A percentile compares a stretch with the other conserved stretches of the same genome.
phyloP scores from a whole-genome alignment of 2,329 filamentous ascomycete species.

The Diplodia corticola region DNA sequence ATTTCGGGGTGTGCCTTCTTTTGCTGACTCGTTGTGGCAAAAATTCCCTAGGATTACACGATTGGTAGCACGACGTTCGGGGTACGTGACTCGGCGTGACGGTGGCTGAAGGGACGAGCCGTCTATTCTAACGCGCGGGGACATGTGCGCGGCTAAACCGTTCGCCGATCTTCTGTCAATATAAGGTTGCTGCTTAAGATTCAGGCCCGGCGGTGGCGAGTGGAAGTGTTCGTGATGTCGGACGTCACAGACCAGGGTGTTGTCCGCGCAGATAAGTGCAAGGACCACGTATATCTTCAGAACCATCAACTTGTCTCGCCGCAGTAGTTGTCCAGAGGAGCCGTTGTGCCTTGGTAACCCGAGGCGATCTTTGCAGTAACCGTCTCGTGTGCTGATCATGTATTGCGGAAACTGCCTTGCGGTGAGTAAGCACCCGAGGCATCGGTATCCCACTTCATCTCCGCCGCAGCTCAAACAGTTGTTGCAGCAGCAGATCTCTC shows the following conservation, averaged over 20 bases:
- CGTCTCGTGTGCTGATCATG: background rate
- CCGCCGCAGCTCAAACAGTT: background rate
- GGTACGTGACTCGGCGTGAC: background rate
- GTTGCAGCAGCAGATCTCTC: background rate
- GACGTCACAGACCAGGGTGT: conserved; percentile 10
- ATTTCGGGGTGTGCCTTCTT: background rate
- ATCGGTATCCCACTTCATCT: background rate
- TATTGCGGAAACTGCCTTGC: background rate
- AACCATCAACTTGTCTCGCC: background rate
- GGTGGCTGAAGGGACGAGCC: background rate
- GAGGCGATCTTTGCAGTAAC: background rate
- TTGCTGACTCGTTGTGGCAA: background rate
- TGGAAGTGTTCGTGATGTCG: background rate
- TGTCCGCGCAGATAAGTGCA: background rate
- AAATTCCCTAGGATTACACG: background rate
- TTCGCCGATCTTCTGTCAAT: background rate
- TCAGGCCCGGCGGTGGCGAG: background rate
- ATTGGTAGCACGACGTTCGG: background rate
- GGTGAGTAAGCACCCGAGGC: background rate
- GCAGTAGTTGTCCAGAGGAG: background rate
- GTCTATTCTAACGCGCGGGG: background rate
- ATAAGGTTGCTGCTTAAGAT: conserved; percentile 9
- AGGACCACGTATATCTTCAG: background rate
- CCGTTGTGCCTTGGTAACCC: background rate
- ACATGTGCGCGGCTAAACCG: background rate